Base-by-base conservation (phyloP, 164 flowering plant genomes). In the Sedum album region DNA sequence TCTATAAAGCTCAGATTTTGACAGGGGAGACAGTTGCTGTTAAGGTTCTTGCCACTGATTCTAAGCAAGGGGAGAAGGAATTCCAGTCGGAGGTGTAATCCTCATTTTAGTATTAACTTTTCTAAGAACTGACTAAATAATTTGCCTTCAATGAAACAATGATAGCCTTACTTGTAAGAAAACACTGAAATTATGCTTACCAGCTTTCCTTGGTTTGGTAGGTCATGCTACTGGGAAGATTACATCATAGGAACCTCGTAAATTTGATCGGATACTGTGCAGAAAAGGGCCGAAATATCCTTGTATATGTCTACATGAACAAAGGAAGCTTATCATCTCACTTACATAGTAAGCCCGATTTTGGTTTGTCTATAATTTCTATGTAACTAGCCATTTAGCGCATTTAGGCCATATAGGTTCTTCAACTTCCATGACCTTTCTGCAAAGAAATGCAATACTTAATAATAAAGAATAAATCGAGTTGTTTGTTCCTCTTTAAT, bases 201-300 rank as follows among this genome's bases (percentile, higher is more conserved):
- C 60, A 53, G 60, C 61, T 26, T 55, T 55, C 61, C 28, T 55
- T 28, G 31, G 31, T 26, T 26, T 55, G 26, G 61, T 83, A 94
- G 99, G 97, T 94, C 73, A 73, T 81, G 80, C 73, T 94, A 68
- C 80, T 94, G 68, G 97, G 97, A 71, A 85, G 96, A 76, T 76
- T 94, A 76, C 99, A 94, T 82, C 99, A 94, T 62, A 83, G 99
- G 63, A 91, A 90, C 81, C 96, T 94, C 28, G 95, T 94, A 74
- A 94, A 94, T 86, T 84, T 94, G 87, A 85, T 94, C 65, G 99
- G 99, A 49, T 94, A 94, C 74, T 94, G 99, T 82, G 89, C 91
- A 51, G 99, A 94, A 71, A 94, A 86, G 76, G 87, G 93, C 48
- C 93, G 86, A 70, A 86, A 85, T 77, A 94, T 94, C 75, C 99